Evolutionary conservation across 73 alveolate genomes (phyloP), one percentile per base, ranked within the genome.

Genomic region (Paramecium sonneborni): DNA sequence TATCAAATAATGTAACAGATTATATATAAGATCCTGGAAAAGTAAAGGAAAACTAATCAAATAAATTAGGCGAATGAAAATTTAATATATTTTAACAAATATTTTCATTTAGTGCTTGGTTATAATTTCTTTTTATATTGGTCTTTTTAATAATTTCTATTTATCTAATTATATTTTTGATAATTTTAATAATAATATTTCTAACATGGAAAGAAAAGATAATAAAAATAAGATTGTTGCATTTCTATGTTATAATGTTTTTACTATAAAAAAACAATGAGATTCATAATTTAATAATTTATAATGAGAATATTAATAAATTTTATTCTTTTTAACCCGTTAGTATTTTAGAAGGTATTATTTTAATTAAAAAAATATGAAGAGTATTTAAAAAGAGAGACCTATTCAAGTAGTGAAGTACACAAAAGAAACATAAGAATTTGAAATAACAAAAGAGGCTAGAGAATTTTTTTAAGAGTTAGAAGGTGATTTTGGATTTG

Each of bases 401-500:
- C 72, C 90, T 6, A 79, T 79, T 21, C 26, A 79, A 32, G 90
- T 79, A 5, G 90, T 79, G 44, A 38, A 41, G 46, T 79, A 30
- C 90, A 44, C 55, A 8, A 30, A 39, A 23, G 44, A 79, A 79
- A 44, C 21, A 23, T 37, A 44, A 20, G 41, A 79, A 43, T 79
- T 79, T 44, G 90, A 79, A 79, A 43, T 79, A n/a, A 79, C 44
- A 23, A 39, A 32, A 6, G 90, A 79, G 20, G 90, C 90, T 44
- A 21, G 24, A 24, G 76, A 79, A 43, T 79, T 79, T 43, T 30
- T 79, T 43, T 20, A 26, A 20, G 2, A 38, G 5, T 44, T 79
- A 20, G 48, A 38, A 12, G 90, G 90, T 41, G 74, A 79, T 15
- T 41, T 79, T 14, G 90, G 76, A 5, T 79, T 79, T 79, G 90